phyloP scores from a whole-genome alignment of 805 yeast species.

The Kluyveromyces wickerhamii region DNA sequence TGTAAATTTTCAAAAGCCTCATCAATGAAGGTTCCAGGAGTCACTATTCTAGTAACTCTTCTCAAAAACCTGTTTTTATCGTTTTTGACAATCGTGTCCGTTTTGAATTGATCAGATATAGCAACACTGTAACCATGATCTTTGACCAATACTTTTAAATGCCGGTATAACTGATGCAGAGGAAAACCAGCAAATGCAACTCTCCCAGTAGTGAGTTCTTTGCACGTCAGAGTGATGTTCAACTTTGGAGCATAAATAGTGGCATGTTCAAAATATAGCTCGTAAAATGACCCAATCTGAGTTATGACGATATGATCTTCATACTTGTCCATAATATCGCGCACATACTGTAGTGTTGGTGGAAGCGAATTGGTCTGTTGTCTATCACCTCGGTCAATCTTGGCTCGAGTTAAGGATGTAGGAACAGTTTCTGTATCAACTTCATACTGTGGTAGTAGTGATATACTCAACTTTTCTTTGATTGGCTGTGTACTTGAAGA shows the following conservation, averaged over 20 bases:
- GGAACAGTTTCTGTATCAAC: slow-evolving; percentile 3
- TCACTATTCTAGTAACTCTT: slow-evolving; percentile 68
- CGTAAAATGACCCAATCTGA: slow-evolving; percentile 84
- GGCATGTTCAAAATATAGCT: slow-evolving; percentile 86
- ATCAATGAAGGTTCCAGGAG: slow-evolving; percentile 90
- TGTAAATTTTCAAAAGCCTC: slow-evolving; percentile 73
- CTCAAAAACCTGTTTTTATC: slow-evolving; percentile 44
- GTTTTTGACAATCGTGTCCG: slow-evolving; percentile 21
- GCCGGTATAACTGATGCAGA: slow-evolving; percentile 56
- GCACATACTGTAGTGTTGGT: slow-evolving; percentile 31
- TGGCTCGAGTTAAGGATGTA: not conserved
- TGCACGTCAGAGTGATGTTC: slow-evolving; percentile 62
- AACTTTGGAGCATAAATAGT: slow-evolving; percentile 58
- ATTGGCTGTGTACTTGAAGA: too few species aligned
- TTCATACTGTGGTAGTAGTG: not conserved
- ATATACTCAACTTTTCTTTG: not conserved
- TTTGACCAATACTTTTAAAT: slow-evolving; percentile 64
- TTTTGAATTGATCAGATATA: slow-evolving; percentile 59
- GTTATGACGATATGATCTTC: slow-evolving; percentile 55
- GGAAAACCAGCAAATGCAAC: slow-evolving; percentile 95
- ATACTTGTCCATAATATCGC: slow-evolving; percentile 37
- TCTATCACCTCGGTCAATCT: slow-evolving; percentile 1
- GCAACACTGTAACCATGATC: slow-evolving; percentile 69
- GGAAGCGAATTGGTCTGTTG: slow-evolving; percentile 18
- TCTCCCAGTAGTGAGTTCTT: slow-evolving; percentile 35